phyloP scores from a whole-genome alignment of 1,284 basidiomycete species.

The Rhodotorula sp. region DNA sequence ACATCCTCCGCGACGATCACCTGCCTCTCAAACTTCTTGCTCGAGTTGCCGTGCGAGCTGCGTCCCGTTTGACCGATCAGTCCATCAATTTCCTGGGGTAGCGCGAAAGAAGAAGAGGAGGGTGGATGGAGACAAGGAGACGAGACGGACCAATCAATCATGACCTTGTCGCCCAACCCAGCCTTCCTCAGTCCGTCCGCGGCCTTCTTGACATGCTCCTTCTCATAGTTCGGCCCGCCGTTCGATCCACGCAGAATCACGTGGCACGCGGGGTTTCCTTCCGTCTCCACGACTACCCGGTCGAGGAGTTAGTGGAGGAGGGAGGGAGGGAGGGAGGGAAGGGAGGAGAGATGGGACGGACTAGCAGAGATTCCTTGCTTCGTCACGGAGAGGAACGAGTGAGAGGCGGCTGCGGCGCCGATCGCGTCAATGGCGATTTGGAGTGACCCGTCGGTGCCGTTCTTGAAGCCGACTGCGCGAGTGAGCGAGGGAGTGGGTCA shows the following conservation, averaged over 20 bases:
- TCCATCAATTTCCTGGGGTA: too few relatives aligned
- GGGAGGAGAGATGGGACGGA: constrained; percentile 2
- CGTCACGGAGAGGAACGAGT: constrained; percentile 89
- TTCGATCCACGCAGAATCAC: constrained; percentile 85
- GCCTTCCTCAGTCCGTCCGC: constrained; percentile 75
- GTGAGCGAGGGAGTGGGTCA: too few relatives aligned
- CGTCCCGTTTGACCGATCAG: constrained; percentile 38
- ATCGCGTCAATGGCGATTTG: constrained; percentile 70
- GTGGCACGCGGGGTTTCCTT: constrained; percentile 81
- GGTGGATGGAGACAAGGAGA: neutral
- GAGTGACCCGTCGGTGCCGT: constrained; percentile 54
- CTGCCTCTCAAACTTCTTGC: constrained; percentile 62
- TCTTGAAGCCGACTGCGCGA: constrained; percentile 60
- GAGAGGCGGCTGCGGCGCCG: constrained; percentile 76
- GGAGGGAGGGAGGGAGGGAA: neutral
- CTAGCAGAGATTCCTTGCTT: constrained; percentile 60
- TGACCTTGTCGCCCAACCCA: constrained; percentile 57
- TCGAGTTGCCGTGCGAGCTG: constrained; percentile 70
- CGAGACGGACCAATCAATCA: constrained; percentile 45
- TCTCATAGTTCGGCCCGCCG: constrained; percentile 79
- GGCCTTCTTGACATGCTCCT: constrained; percentile 73
- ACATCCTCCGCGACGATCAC: constrained; percentile 55
- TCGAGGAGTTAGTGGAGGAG: too few relatives aligned
- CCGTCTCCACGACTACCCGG: constrained; percentile 37
- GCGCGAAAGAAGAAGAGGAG: neutral